These are phyloP conservation scores for Phyllosticta ampelicida DNA, from an alignment of 2,329 filamentous ascomycete species.

Conservation along the genomic window DNA sequence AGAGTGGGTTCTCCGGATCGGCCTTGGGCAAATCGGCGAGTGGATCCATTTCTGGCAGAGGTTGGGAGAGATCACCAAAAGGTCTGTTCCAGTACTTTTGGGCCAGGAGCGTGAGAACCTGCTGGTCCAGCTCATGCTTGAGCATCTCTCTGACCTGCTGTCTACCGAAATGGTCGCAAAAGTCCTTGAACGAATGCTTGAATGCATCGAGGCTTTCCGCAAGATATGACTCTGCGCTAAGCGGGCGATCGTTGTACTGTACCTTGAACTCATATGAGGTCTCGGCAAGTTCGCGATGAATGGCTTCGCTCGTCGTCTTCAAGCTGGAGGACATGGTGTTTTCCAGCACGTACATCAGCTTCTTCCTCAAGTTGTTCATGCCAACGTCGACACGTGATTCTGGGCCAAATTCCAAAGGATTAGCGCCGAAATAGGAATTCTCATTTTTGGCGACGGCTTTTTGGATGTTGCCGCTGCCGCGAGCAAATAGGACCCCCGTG, in stretches of 20 bases:
- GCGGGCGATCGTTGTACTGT: constrained; percentile 91
- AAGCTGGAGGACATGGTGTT: constrained; percentile 93
- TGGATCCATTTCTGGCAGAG: constrained; percentile 57
- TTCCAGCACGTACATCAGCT: constrained; percentile 93
- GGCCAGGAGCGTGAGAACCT: constrained; percentile 84
- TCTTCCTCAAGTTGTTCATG: constrained; percentile 79
- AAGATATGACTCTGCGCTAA: constrained; percentile 92
- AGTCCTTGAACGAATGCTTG: constrained; percentile 95
- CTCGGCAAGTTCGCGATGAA: constrained; percentile 89
- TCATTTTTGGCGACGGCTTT: constrained; percentile 81
- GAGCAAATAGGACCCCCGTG: constrained; percentile 64
- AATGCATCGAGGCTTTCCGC: constrained; percentile 92
- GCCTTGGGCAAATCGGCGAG: constrained; percentile 73
- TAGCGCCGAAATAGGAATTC: constrained; percentile 71
- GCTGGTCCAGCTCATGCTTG: constrained; percentile 87
- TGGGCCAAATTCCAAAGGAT: constrained; percentile 69
- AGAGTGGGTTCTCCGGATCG: constrained; percentile 75
- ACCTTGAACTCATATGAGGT: constrained; percentile 98
- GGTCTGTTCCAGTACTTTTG: constrained; percentile 97
- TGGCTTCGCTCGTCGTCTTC: constrained; percentile 80
- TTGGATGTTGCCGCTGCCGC: constrained; percentile 68
- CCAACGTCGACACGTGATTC: constrained; percentile 66
- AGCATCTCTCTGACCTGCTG: constrained; percentile 80
- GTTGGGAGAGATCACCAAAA: constrained; percentile 64
- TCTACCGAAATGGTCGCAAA: constrained; percentile 79